A percentile compares a stretch with the other conserved stretches of the same genome.
Evolutionary conservation across 768 basidiomycete species (phyloP).

Genomic region (Suillus decipiens): DNA sequence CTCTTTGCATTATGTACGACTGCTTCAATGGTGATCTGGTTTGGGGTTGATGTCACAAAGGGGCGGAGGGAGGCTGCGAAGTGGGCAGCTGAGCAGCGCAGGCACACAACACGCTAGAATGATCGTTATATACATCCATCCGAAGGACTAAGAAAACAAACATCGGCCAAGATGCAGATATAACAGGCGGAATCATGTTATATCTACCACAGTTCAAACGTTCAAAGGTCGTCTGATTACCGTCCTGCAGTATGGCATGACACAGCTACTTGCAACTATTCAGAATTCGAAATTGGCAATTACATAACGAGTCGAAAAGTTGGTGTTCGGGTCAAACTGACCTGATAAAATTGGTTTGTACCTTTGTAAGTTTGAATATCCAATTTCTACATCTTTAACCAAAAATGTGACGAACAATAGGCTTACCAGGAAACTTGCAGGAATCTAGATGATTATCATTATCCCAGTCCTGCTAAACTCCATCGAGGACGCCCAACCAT

Average conservation of each 20-base stretch:
- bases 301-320: too few relatives aligned
- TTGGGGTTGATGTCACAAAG: conserved; percentile 63
- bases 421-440: neutral
- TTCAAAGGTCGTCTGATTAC: too few relatives aligned
- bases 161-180: neutral
- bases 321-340: too few relatives aligned
- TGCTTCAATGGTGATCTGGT: conserved; percentile 79
- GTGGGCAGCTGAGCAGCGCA: conserved; percentile 47
- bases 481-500: neutral
- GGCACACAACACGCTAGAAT: neutral
- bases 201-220: too few relatives aligned
- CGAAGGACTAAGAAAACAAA: neutral
- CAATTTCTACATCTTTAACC: neutral
- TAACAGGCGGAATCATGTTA: too few relatives aligned
- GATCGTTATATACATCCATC: neutral
- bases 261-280: too few relatives aligned
- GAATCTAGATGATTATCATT: neutral
- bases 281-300: too few relatives aligned
- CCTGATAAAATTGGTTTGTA: neutral
- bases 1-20: conserved; percentile 68
- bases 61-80: conserved; percentile 61
- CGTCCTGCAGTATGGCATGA: too few relatives aligned
- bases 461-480: neutral
- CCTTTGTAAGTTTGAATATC: neutral
- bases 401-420: neutral